These are phyloP conservation scores for Neonothopanus nambi DNA, from an alignment of 1,284 basidiomycete genomes.

Conservation along the genomic window DNA sequence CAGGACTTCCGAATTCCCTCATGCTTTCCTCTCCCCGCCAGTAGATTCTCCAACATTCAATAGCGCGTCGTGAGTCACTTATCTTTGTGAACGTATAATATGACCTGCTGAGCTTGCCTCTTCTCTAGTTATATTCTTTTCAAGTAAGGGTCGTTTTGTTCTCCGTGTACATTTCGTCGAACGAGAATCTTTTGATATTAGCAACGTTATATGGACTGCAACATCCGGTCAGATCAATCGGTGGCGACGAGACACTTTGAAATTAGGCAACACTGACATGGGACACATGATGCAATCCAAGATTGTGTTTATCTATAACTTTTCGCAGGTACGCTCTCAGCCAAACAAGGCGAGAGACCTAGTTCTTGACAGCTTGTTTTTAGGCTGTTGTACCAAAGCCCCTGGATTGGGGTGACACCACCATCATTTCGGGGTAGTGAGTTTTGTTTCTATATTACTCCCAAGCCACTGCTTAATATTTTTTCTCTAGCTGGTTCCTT, in stretches of 20 bases:
- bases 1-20: constrained; percentile 66
- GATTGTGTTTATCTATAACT: constrained; percentile 65
- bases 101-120: neutral
- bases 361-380: neutral
- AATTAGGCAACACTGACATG: constrained; percentile 61
- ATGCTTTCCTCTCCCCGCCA: constrained; percentile 59
- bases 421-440: constrained; percentile 61
- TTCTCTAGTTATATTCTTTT: constrained; percentile 58
- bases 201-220: constrained; percentile 79
- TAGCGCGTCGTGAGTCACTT: constrained; percentile 45
- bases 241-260: constrained; percentile 63
- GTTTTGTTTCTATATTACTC: constrained; percentile 16
- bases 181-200: constrained; percentile 42
- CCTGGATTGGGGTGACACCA: constrained; percentile 76
- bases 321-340: constrained; percentile 29
- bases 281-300: constrained; percentile 67
- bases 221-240: constrained; percentile 73
- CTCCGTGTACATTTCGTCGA: no score
- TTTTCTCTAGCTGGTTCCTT: constrained; percentile 53
- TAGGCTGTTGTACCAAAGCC: constrained; percentile 67
- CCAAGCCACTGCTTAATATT: neutral
- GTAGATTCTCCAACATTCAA: constrained; percentile 56
- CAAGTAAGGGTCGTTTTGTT: constrained; percentile 36
- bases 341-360: neutral
- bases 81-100: neutral